phyloP scores from a whole-genome alignment of 2,329 filamentous ascomycete species.

The Fusarium armeniacum region DNA sequence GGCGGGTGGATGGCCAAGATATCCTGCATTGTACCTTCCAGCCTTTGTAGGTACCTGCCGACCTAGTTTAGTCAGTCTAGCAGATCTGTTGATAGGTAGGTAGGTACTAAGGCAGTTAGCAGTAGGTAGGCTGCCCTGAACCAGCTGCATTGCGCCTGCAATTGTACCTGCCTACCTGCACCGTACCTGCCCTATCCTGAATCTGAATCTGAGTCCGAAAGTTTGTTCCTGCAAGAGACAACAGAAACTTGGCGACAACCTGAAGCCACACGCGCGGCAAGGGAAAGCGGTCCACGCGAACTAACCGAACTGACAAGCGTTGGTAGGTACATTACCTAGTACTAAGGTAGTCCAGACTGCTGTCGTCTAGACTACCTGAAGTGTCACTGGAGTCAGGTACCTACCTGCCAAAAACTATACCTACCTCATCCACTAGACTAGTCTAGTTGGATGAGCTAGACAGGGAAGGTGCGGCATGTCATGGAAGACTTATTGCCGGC shows the following conservation, averaged over 20 bases:
- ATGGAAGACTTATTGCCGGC: conserved; percentile 22
- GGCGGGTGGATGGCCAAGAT: conserved; percentile 29
- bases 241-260: conserved; percentile 4
- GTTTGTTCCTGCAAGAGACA: conserved; percentile 28
- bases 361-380: no score
- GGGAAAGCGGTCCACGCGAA: conserved; percentile 1
- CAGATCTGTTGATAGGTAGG: conserved; percentile 10
- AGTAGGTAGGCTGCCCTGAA: conserved; percentile 16
- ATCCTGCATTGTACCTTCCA: neutral
- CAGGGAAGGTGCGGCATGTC: conserved; percentile 14
- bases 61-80: neutral
- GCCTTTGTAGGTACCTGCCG: neutral
- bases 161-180: neutral
- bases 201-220: conserved; percentile 15
- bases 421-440: neutral
- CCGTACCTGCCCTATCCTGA: conserved; percentile 12
- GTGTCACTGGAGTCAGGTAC: neutral
- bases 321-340: neutral
- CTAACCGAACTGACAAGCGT: neutral
- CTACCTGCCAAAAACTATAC: neutral
- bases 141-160: neutral
- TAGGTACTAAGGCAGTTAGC: no score
- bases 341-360: neutral
- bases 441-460: neutral
- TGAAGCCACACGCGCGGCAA: neutral